Percentiles rank a stretch among this genome's conserved stretches.
phyloP scores from a whole-genome alignment of 306 rosid genomes.

The Cyamopsis tetragonoloba region DNA sequence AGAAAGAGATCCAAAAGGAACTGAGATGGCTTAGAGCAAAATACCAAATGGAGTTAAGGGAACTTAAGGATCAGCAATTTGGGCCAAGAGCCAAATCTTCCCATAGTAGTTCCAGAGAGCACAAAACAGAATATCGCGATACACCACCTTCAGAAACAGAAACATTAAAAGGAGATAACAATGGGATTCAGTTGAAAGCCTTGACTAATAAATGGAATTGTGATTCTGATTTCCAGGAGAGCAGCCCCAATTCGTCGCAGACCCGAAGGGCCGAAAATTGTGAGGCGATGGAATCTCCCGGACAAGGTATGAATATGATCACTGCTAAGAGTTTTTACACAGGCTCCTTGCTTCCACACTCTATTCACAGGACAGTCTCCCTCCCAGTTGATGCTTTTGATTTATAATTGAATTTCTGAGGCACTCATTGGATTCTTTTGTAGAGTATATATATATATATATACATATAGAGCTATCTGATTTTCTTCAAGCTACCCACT shows the following conservation, averaged over 20 bases:
- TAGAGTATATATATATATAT: slow-evolving; percentile 25
- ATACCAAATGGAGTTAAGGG: slow-evolving; percentile 70
- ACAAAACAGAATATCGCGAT: slow-evolving; percentile 28
- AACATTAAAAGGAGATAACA: slow-evolving; percentile 30
- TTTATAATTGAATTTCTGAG: slow-evolving; percentile 44
- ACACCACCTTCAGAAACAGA: slow-evolving; percentile 32
- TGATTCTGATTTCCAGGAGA: slow-evolving; percentile 27
- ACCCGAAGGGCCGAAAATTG: slow-evolving; percentile 47
- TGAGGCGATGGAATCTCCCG: slow-evolving; percentile 37
- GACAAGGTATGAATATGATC: slow-evolving; percentile 27
- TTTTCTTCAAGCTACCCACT: not conserved
- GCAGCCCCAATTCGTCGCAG: slow-evolving; percentile 48
- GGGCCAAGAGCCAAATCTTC: slow-evolving; percentile 36
- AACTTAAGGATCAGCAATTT: slow-evolving; percentile 51
- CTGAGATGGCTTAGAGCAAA: slow-evolving; percentile 80
- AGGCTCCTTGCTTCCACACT: slow-evolving; percentile 55
- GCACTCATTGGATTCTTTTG: slow-evolving; percentile 45
- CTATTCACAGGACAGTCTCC: slow-evolving; percentile 66
- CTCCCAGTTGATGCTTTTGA: slow-evolving; percentile 91
- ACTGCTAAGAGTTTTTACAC: slow-evolving; percentile 35
- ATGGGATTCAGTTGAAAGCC: slow-evolving; percentile 26
- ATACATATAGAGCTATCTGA: slow-evolving; percentile 33
- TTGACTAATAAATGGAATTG: slow-evolving; percentile 14
- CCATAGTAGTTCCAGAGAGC: slow-evolving; percentile 20
- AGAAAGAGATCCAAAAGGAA: slow-evolving; percentile 54